phyloP scores from a whole-genome alignment of 345 rosid species.

The Arabis alpina region DNA sequence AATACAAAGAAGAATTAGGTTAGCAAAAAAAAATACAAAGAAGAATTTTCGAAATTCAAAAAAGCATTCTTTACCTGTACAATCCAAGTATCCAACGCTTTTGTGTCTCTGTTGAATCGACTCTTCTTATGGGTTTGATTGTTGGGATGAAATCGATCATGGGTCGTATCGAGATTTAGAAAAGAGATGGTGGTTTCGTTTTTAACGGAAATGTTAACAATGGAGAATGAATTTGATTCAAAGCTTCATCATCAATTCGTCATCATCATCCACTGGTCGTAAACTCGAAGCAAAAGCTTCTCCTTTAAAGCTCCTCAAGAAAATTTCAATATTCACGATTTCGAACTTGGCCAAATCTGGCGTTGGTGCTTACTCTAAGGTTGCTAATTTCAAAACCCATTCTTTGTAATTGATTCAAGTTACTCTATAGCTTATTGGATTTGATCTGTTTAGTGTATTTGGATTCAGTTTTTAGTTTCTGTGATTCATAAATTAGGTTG shows the following conservation, averaged over 20 bases:
- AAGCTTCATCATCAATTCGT: conserved; percentile 63
- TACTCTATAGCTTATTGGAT: background rate
- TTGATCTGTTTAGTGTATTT: conserved; percentile 6
- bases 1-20: too few relatives aligned
- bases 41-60: conserved; percentile 38
- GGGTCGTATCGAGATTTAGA: conserved; percentile 44
- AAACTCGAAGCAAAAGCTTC: conserved; percentile 66
- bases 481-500: conserved; percentile 87
- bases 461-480: too few relatives aligned
- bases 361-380: conserved; percentile 98
- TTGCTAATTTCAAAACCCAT: conserved; percentile 12
- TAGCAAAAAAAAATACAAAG: too few relatives aligned
- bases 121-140: conserved; percentile 50
- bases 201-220: conserved; percentile 64
- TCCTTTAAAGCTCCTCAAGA: conserved; percentile 99
- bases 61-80: background rate
- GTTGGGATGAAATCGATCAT: conserved; percentile 50
- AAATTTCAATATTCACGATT: conserved; percentile 79
- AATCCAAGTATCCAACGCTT: conserved; percentile 43
- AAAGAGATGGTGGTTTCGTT: background rate
- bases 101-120: conserved; percentile 39
- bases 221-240: conserved; percentile 95
- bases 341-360: conserved; percentile 99
- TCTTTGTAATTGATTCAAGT: too few relatives aligned
- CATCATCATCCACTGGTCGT: background rate